Base-by-base conservation (phyloP, 148 eudicot genomes). In the Rhododendron henanense region DNA sequence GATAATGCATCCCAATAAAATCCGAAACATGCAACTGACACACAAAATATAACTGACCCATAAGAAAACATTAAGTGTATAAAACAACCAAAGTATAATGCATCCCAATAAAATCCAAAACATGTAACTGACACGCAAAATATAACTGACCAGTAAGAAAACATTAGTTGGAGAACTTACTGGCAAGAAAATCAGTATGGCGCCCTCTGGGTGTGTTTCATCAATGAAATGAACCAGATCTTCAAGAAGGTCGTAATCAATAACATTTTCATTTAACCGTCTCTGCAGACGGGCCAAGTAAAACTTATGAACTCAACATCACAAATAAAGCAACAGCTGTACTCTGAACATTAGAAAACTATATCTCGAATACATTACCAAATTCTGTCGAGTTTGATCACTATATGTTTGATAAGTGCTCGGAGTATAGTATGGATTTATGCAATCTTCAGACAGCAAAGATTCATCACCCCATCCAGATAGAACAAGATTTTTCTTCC, bases 221-320 rank as follows among this genome's bases (percentile, higher is more conserved):
- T 97, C 98, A 88, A 97, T 91, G 88, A 93, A 88, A 87, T 94
- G 93, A 63, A 97, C 95, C 93, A 97, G 90, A 88, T 97, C 99
- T 90, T 97, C 98, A 86, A 97, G 95, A 90, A 97, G 90, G 93
- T 97, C 99, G 89, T 93, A 97, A 90, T 97, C 99, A 91, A 97
- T 95, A 57, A 93, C 89, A 86, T 94, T 98, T 94, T 97, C 99
- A 87, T 97, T 93, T 89, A 97, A 85, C 88, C 87, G 94, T 91
- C 85, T 94, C 99, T 97, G 95, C 78, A 81, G 74, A 89, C 48
- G 14, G 67, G 35, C 21, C 78, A 21, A 87, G 18, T 82, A 85
- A 67, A 82, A 67, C 67, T 57, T 51, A 48, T 15, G 19, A 71
- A 71, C 39, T 63, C 37, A 16, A 1, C 39, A 79, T 41, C 82